Base-by-base conservation (phyloP, 2,329 filamentous ascomycete genomes). In the Thelonectria rubi region DNA sequence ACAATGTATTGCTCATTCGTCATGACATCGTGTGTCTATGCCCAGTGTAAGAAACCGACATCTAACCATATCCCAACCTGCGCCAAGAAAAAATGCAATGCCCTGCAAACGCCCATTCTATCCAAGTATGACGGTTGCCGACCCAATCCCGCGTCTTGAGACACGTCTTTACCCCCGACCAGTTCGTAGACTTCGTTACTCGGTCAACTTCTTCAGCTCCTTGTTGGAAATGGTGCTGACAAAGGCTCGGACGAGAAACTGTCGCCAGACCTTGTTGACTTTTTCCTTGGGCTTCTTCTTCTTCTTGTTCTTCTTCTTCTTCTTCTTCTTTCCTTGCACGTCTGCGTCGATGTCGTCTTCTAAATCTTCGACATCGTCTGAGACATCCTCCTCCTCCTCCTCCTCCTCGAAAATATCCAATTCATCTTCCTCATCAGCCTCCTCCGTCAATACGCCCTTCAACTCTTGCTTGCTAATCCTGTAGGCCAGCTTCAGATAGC, bases 211-310 rank as follows among this genome's bases (percentile, higher is more conserved):
- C 71, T 84, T 78, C 37, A 96, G 81, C 42, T 94, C 87, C 51
- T 90, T 82, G 55, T 86, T 79, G 52, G 87, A 83, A 69, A 91
- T 78, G 3, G 89, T 93, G 40, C 88, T 86, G 20, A 97, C 91
- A 78, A 95, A 97, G 1, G 93, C 93, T 58, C 92, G 87, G 61
- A 81, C 77, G 26, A 96, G 79, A 74, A 97, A 97, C 51, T 89
- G 87, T 62, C 88, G 82, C 93, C 93, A 97, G 6, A 87, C 81
- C 74, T 89, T 88, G 73, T 90, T 90, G 68, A 84, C 79, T 61
- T 81, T 81, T 50, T 80, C 80, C 62, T 81, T 78, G 61, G 79
- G 78, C 46, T 80, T 78, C 50, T 84, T 79, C 60, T 81, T 80
- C 49, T 79, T 80, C 61, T 80, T 78, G 60, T 80, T 24, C 4